Base-by-base conservation (phyloP, 1,139 yeast genomes). In the Meyerozyma guilliermondii region DNA sequence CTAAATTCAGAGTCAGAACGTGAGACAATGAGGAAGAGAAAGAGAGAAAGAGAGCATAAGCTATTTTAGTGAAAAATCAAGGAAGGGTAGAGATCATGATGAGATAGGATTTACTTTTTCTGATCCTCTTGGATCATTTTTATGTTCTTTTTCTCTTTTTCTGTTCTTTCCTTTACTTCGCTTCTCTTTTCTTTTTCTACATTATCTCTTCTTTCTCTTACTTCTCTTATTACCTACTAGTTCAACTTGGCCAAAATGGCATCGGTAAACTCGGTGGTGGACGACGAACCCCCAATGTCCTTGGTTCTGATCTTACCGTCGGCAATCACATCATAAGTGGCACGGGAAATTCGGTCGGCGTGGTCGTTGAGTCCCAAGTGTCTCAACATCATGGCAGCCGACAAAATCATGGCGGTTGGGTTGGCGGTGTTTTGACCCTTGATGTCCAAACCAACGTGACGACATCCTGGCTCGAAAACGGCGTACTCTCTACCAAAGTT, bases 391-490 rank as follows among this genome's bases (percentile, higher is more conserved):
- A 91, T 83, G 53, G 91, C 71, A 42, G 96, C 80, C 46, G 96
- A 87, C 62, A 91, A 78, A 60, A 91, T 85, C 94, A 91, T 85
- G 57, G 96, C 98, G 50, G 98, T 88, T 68, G 98, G 98, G 82
- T 92, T 92, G 54, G 98, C 98, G 53, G 87, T 78, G 76, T 88
- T 86, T 71, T 87, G 82, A 63, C 96, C 97, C 76, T 87, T 79
- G 66, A 92, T 87, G 71, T 91, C 98, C 60, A 89, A 79, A 70
- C 98, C 98, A 60, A 91, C 98, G 75, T 92, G 98, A 79, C 98
- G 87, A 75, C 97, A 91, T 70, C 98, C 98, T 58, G 98, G 98
- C 78, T 92, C 98, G 68, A 92, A 92, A 52, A 92, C 94, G 47
- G 98, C 98, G 68, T 86, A 84, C 63, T 92, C 97, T 68, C 96